phyloP scores from a whole-genome alignment of 129 eudicot genomes.

The Calendula officinalis region DNA sequence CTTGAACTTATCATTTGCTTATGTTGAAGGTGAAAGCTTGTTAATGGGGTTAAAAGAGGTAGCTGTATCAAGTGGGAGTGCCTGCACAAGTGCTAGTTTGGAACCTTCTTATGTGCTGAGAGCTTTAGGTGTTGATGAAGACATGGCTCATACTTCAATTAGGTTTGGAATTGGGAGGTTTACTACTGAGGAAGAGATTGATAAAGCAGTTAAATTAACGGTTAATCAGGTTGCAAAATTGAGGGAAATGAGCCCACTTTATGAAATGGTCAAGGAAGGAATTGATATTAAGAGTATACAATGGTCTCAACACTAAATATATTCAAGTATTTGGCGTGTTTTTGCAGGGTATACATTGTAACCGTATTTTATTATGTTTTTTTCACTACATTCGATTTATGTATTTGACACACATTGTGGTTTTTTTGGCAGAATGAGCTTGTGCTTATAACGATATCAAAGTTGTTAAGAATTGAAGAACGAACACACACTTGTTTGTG shows the following conservation, averaged over 20 bases:
- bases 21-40: constrained; percentile 97
- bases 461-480: too few relatives aligned
- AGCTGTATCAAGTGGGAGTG: constrained; percentile 98
- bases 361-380: too few relatives aligned
- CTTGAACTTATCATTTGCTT: constrained; percentile 89
- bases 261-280: constrained; percentile 93
- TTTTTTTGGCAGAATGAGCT: too few relatives aligned
- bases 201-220: constrained; percentile 75
- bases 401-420: too few relatives aligned
- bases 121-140: constrained; percentile 97
- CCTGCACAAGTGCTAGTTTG: constrained; percentile 97
- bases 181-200: constrained; percentile 93
- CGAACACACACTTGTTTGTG: too few relatives aligned
- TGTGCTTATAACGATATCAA: too few relatives aligned
- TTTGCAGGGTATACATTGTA: too few relatives aligned
- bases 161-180: constrained; percentile 99
- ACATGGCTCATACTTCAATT: constrained; percentile 97
- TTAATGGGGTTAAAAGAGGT: constrained; percentile 98
- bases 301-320: constrained; percentile 11
- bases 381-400: too few relatives aligned
- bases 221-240: constrained; percentile 85
- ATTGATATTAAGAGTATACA: constrained; percentile 65
- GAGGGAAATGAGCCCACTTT: constrained; percentile 98
- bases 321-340: background rate
- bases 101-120: constrained; percentile 96